Percentiles rank a stretch among this genome's conserved stretches.
Conservation (phyloP, 2,329 filamentous ascomycete species). For the Claviceps purpurea region DNA sequence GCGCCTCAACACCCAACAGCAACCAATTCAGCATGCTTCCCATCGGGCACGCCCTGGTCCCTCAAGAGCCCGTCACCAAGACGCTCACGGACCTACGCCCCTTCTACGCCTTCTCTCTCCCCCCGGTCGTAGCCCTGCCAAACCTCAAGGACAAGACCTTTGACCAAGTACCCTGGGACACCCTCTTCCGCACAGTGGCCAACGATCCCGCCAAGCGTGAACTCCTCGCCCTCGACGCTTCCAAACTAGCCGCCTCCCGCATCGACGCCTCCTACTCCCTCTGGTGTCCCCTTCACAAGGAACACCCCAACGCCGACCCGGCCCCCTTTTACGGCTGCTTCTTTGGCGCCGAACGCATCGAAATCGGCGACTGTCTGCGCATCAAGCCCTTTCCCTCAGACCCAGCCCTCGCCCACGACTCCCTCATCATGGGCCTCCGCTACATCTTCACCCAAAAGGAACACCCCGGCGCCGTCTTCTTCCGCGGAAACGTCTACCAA, state of each 20-base stretch:
- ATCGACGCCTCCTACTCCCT: slow-evolving; percentile 36
- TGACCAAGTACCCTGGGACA: slow-evolving; percentile 30
- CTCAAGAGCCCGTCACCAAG: slow-evolving; percentile 26
- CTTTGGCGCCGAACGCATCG: slow-evolving; percentile 36
- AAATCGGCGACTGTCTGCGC: slow-evolving; percentile 34
- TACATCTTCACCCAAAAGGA: slow-evolving; percentile 26
- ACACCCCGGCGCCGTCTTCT: slow-evolving; percentile 23
- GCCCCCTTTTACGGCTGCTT: slow-evolving; percentile 33
- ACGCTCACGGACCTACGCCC: slow-evolving; percentile 30
- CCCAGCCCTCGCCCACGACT: slow-evolving; percentile 18
- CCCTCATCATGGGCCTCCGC: slow-evolving; percentile 24
- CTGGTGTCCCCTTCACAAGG: slow-evolving; percentile 26
- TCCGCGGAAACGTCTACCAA: slow-evolving; percentile 28
- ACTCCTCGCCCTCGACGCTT: slow-evolving; percentile 32
- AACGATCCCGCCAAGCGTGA: slow-evolving; percentile 26
- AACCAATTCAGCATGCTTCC: slow-evolving; percentile 26
- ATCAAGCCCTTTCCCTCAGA: slow-evolving; percentile 27
- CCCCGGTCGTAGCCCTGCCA: slow-evolving; percentile 22
- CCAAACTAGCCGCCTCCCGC: slow-evolving; percentile 35
- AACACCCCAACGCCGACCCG: slow-evolving; percentile 18
- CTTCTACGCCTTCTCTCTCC: slow-evolving; percentile 38
- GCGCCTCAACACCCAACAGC: slow-evolving; percentile 13
- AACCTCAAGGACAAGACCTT: slow-evolving; percentile 27
- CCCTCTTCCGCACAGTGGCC: slow-evolving; percentile 18
- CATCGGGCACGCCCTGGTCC: slow-evolving; percentile 24